Base-by-base conservation (phyloP, 768 basidiomycete genomes). In the Calocera viscosa region DNA sequence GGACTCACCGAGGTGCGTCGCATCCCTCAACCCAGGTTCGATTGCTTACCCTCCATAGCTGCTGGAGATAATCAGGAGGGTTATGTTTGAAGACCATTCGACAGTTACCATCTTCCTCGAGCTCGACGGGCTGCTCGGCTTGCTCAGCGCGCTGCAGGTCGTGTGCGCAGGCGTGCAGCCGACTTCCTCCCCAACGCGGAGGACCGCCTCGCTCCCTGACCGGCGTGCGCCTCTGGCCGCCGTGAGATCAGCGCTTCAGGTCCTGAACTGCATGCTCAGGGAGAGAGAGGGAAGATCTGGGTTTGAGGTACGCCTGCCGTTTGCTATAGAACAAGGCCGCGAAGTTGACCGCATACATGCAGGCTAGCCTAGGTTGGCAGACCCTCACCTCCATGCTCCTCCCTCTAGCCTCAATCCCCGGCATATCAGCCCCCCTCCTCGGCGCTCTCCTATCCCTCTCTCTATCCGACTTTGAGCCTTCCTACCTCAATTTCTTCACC, bases 31-130 rank as follows among this genome's bases (percentile, higher is more conserved):
- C 39, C 73, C 90, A 67, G 28, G 17, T 47, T 40, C 24, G 39
- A 32, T 38, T 32, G 24, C 28, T 40, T 17, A 65, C 33, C n/a
- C 35, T 24, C 64, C 19, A 49, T 70, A 72, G 35, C 66, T 30
- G 66, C 69, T 34, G 76, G 78, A 22, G 87, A 90, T 60, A 72
- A 85, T 92, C 41, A 83, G 84, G 65, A 79, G 84, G 17, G 83
- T 87, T 26, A 80, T 91, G 80, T 78, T 80, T 17, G 84, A 89
- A 73, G 86, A 89, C 70, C 73, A 79, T 1, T 77, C 74, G 47
- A 88, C 88, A 12, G 88, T 86, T 74, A 85, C 87, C 66, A 84
- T 86, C 22, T 92, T 93, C 74, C 81, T 91, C 2, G 88, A 91
- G 72, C 78, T 88, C 72, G 91, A 92, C 68, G 91, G 91, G 0